Percentiles rank a stretch among this genome's conserved stretches.
Evolutionary conservation across 805 yeast genomes (phyloP).

Genomic region (Hanseniaspora hatyaiensis): DNA sequence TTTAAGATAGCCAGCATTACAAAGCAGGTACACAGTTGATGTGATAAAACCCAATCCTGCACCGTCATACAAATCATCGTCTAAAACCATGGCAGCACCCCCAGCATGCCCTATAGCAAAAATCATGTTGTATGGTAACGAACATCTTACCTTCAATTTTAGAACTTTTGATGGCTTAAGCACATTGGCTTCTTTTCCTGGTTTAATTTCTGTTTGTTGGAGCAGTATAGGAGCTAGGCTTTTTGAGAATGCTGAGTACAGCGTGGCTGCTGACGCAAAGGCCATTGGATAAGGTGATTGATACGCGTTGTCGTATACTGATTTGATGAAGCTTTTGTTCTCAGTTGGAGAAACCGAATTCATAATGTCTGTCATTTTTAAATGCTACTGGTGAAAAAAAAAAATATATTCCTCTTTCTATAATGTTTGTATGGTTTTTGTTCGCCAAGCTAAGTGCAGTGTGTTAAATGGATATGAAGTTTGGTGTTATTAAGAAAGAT

Average conservation of each 20-base stretch:
- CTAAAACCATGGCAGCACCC: conserved; percentile 65
- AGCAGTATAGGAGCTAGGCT: conserved; percentile 4
- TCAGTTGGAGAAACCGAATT: not conserved
- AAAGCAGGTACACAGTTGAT: conserved; percentile 61
- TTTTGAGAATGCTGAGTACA: conserved; percentile 6
- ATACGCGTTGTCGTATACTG: conserved; percentile 3
- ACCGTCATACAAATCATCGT: conserved; percentile 67
- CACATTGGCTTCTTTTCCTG: conserved; percentile 1
- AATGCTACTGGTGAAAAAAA: no score
- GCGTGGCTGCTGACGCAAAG: conserved; percentile 4
- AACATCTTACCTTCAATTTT: conserved; percentile 13
- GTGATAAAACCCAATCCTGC: conserved; percentile 74
- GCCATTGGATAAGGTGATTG: conserved; percentile 10
- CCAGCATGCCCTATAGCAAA: conserved; percentile 53
- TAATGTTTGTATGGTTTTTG: not conserved
- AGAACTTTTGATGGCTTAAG: conserved; percentile 7
- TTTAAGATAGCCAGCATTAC: conserved; percentile 52
- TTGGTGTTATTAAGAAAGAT: no score
- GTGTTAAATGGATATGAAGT: no score
- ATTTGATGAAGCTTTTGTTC: not conserved
- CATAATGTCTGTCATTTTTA: not conserved
- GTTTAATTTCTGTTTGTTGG: conserved; percentile 12
- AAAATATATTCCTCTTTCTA: no score
- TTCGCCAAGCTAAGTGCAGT: no score
- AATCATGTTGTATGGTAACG: conserved; percentile 32